Evolutionary conservation across 2,329 filamentous ascomycete genomes (phyloP).

Genomic region (Colletotrichum tabaci): DNA sequence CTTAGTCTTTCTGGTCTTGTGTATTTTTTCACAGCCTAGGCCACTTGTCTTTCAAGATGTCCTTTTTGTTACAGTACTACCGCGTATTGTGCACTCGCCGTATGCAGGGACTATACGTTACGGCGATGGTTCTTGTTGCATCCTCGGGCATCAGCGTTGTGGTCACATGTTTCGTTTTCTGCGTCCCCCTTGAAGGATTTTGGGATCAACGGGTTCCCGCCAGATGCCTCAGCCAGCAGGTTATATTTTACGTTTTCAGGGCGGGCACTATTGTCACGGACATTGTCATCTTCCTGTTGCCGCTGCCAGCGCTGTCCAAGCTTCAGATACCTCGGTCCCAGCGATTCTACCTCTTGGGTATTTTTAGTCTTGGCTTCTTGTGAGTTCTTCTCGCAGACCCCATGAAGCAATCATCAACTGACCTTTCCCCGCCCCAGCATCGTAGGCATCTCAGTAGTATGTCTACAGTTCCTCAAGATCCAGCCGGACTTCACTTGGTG

Average conservation of each 20-base stretch:
- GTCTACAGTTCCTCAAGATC: constrained; percentile 44
- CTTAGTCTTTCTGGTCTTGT: constrained; percentile 50
- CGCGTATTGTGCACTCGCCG: constrained; percentile 49
- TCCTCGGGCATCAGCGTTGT: constrained; percentile 47
- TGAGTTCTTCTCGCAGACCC: constrained; percentile 24
- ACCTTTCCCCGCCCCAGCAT: constrained; percentile 30
- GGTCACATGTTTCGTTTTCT: constrained; percentile 45
- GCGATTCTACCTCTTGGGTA: constrained; percentile 45
- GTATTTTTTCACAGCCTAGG: constrained; percentile 50
- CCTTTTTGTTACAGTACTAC: constrained; percentile 55
- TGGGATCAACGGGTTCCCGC: constrained; percentile 46
- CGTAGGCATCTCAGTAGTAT: constrained; percentile 45
- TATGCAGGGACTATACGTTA: constrained; percentile 46
- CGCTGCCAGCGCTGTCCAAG: constrained; percentile 46
- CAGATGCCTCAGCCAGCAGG: constrained; percentile 42
- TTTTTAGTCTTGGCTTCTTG: constrained; percentile 50
- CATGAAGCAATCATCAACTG: neutral
- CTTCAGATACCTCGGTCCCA: constrained; percentile 45
- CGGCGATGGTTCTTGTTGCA: constrained; percentile 46
- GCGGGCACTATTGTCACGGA: constrained; percentile 48
- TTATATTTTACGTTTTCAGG: constrained; percentile 46
- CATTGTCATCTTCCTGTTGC: constrained; percentile 47
- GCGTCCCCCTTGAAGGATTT: constrained; percentile 47
- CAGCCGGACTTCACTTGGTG: constrained; percentile 43
- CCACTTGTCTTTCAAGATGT: constrained; percentile 51